phyloP scores from a whole-genome alignment of 2,329 filamentous ascomycete genomes.

The Trichoderma sp. region DNA sequence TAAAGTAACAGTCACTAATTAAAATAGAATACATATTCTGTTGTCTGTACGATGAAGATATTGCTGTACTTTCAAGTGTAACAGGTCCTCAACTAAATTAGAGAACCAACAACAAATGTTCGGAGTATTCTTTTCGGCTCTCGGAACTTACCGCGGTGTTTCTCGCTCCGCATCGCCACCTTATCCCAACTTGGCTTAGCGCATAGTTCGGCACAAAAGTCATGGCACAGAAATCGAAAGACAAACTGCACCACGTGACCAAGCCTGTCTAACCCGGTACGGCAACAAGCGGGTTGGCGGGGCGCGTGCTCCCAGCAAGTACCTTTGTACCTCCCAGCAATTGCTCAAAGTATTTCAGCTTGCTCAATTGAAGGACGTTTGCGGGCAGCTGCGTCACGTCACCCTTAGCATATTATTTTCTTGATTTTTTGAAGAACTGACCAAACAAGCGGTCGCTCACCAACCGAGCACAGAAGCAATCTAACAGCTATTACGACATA shows the following conservation, averaged over 20 bases:
- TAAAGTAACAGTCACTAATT: not conserved
- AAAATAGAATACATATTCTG: not conserved
- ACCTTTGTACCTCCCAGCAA: not conserved
- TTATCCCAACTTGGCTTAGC: not conserved
- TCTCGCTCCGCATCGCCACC: not conserved
- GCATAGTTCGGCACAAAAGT: not conserved
- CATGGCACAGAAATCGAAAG: not conserved
- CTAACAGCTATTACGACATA: not conserved
- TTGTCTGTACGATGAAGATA: no score
- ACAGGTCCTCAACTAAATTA: not conserved
- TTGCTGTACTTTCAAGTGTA: not conserved
- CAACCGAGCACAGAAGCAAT: not conserved
- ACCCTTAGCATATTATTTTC: not conserved
- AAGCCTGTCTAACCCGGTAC: not conserved
- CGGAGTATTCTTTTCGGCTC: not conserved
- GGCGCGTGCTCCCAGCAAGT: not conserved
- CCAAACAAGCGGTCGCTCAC: not conserved
- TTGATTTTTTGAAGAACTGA: not conserved
- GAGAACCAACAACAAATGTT: not conserved
- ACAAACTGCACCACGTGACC: not conserved
- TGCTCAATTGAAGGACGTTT: slow-evolving; percentile 21
- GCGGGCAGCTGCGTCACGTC: slow-evolving; percentile 24
- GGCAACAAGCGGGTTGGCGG: not conserved
- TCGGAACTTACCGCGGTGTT: not conserved
- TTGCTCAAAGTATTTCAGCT: not conserved